Percentiles rank a stretch among this genome's conserved stretches.
Evolutionary conservation across 176 grass and related monocot species (phyloP).

Genomic region (Oryza glaberrima): DNA sequence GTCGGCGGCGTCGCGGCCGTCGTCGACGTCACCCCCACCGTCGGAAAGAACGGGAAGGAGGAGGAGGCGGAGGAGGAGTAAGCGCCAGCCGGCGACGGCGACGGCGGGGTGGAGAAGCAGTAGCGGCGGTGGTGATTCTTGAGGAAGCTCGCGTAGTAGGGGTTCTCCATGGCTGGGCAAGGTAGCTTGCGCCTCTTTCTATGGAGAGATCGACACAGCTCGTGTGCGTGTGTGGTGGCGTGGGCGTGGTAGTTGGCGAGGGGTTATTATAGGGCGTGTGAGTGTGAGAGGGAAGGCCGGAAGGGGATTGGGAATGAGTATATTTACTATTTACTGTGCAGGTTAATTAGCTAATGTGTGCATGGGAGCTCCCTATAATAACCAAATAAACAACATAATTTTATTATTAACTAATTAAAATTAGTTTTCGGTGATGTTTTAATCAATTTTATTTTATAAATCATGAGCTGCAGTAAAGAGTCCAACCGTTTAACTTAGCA

Average conservation of each 20-base stretch:
- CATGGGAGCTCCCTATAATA: too few relatives aligned
- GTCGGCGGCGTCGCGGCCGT: neutral
- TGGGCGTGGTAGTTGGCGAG: neutral
- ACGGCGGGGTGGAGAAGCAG: slow-evolving; percentile 20
- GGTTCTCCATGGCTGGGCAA: slow-evolving; percentile 43
- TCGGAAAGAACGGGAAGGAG: slow-evolving; percentile 30
- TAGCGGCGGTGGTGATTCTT: slow-evolving; percentile 49
- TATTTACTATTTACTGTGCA: neutral
- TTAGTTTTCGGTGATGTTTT: too few relatives aligned
- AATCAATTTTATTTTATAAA: too few relatives aligned
- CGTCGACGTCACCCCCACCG: neutral
- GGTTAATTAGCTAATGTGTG: too few relatives aligned
- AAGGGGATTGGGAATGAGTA: neutral
- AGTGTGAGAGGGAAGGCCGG: neutral
- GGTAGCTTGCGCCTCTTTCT: neutral
- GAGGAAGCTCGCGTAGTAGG: slow-evolving; percentile 72
- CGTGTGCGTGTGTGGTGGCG: too few relatives aligned
- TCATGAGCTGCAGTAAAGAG: too few relatives aligned
- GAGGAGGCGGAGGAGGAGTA: neutral
- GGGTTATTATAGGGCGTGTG: neutral
- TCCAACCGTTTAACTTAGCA: too few relatives aligned
- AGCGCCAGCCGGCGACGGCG: neutral
- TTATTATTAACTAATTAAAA: too few relatives aligned
- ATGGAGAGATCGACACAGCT: neutral
- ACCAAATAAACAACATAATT: too few relatives aligned